Base-by-base conservation (phyloP, 805 yeast species). In the Candida boleticola region DNA sequence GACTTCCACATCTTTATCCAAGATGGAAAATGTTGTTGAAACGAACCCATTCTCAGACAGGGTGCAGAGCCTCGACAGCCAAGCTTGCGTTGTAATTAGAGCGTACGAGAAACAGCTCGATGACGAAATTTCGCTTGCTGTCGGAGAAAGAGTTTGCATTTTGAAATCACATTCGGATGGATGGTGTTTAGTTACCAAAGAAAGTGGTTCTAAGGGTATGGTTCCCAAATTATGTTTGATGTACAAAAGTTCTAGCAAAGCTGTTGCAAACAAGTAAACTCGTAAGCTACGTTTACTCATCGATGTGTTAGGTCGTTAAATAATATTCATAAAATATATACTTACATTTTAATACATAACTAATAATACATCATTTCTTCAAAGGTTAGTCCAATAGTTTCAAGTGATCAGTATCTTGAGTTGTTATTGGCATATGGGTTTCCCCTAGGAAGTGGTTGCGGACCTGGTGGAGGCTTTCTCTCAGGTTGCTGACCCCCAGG, bases 151-250 rank as follows among this genome's bases (percentile, higher is more conserved):
- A 20, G 68, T 64, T 2, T 27, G 41, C 5, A 39, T 65, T 3
- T 37, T 53, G 20, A 52, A 54, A 19, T 49, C 46, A 4, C 64
- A 60, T 43, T 45, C 61, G 10, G 73, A 68, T 37, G 72, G 71
- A 3, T 70, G 75, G 75, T 66, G 70, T 44, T 52, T 54, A 16
- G 64, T 66, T 14, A 50, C 50, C 11, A 40, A 37, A 3, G 36
- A 35, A 17, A 31, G 14, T 9, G 47, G 42, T 1, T 47, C 44
- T 11, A 43, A 41, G 6, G 74, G 75, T 2, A 57, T 68, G 47
- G 63, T 66, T 3, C 75, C 75, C 0, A 48, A 50, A 32, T 43
- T 55, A 33, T 61, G 66, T 46, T 47, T 66, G 19, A 47, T 47
- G 32, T 36, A 29, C 42, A 35, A 27, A 21, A 16, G 29, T n/a